These are phyloP conservation scores for Trametes cingulata DNA, from an alignment of 768 basidiomycete genomes.

Conservation along the genomic window DNA sequence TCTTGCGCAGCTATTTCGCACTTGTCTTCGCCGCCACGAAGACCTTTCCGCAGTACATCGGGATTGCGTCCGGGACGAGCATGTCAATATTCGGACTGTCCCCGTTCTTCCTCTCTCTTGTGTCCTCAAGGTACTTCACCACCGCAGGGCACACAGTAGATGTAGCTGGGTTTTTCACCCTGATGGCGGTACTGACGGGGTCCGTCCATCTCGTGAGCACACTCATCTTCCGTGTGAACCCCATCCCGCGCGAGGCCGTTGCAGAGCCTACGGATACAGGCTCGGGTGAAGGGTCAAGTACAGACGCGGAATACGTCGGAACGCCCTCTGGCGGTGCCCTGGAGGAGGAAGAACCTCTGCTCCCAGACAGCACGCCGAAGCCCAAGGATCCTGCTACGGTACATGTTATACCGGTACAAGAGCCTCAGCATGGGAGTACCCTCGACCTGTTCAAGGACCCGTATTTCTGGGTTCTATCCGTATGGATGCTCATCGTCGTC, in stretches of 20 bases:
- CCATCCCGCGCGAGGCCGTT: background rate
- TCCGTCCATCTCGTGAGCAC: slow-evolving; percentile 56
- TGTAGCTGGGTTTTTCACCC: slow-evolving; percentile 53
- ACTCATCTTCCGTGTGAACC: slow-evolving; percentile 25
- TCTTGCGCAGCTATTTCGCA: slow-evolving; percentile 57
- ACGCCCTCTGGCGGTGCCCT: background rate
- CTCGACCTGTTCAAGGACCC: slow-evolving; percentile 52
- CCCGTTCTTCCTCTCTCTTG: slow-evolving; percentile 66
- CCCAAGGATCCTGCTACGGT: slow-evolving; percentile 23
- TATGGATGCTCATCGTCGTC: slow-evolving; percentile 54
- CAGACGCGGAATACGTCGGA: background rate
- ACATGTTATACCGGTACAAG: slow-evolving; percentile 28
- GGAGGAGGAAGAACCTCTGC: slow-evolving; percentile 29
- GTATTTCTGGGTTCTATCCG: slow-evolving; percentile 64
- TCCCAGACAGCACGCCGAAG: slow-evolving; percentile 24
- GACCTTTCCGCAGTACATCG: slow-evolving; percentile 64
- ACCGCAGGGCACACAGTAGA: slow-evolving; percentile 44
- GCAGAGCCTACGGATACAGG: slow-evolving; percentile 8
- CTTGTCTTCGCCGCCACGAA: slow-evolving; percentile 75
- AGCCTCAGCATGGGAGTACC: slow-evolving; percentile 35
- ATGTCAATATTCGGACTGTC: slow-evolving; percentile 83
- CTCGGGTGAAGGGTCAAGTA: background rate
- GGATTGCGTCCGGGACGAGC: slow-evolving; percentile 63
- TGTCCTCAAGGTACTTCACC: slow-evolving; percentile 66
- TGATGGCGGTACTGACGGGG: slow-evolving; percentile 57